A percentile compares a stretch with the other conserved stretches of the same genome.
These are phyloP conservation scores for Penicillium polonicum DNA, from an alignment of 2,329 filamentous ascomycete species.

Conservation along the genomic window DNA sequence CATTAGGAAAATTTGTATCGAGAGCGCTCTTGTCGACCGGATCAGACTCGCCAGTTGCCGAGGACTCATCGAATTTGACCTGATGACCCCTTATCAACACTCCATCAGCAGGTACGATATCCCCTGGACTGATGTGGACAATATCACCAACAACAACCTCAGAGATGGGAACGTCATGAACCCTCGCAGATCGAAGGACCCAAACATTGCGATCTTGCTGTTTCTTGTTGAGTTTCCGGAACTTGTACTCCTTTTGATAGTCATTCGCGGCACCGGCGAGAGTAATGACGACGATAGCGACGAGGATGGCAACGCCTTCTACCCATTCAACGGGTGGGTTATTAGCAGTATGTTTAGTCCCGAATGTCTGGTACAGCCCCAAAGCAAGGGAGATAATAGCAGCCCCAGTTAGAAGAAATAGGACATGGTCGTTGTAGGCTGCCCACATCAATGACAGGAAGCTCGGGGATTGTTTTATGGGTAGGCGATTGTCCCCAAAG, in stretches of 20 bases:
- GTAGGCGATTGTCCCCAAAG: slow-evolving; percentile 64
- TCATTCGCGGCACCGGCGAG: slow-evolving; percentile 69
- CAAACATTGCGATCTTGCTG: slow-evolving; percentile 75
- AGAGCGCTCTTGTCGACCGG: slow-evolving; percentile 12
- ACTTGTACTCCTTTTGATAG: slow-evolving; percentile 71
- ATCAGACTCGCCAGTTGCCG: slow-evolving; percentile 20
- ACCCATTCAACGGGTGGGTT: slow-evolving; percentile 62
- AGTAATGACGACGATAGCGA: slow-evolving; percentile 68
- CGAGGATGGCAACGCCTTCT: slow-evolving; percentile 69
- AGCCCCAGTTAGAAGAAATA: slow-evolving; percentile 66
- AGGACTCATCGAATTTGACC: slow-evolving; percentile 25
- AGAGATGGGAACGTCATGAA: slow-evolving; percentile 53
- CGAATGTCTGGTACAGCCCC: slow-evolving; percentile 58
- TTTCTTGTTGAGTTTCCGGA: slow-evolving; percentile 59
- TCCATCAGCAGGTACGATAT: slow-evolving; percentile 67
- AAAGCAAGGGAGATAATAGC: slow-evolving; percentile 70
- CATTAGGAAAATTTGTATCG: not conserved
- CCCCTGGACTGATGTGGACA: slow-evolving; percentile 49
- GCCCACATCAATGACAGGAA: slow-evolving; percentile 69
- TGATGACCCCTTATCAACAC: slow-evolving; percentile 59
- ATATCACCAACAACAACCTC: slow-evolving; percentile 49
- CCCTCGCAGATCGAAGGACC: slow-evolving; percentile 57
- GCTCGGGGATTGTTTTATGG: slow-evolving; percentile 64
- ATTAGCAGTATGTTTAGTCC: slow-evolving; percentile 21
- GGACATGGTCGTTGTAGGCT: slow-evolving; percentile 74